Conservation (phyloP, 192 early-diverging fungal species). For the Gigaspora rosea region DNA sequence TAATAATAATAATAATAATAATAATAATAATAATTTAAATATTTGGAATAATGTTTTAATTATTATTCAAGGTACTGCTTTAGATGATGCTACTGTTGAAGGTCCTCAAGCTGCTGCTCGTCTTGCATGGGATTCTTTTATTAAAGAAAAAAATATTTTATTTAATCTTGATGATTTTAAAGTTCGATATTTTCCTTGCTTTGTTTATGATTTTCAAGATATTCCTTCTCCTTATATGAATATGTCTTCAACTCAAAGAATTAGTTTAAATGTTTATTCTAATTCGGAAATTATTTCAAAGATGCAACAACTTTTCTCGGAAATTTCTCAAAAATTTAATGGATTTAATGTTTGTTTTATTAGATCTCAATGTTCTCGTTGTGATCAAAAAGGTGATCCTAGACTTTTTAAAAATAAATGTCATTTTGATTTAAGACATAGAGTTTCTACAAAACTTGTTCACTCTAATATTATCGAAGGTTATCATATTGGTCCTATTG, state of each 20-base stretch:
- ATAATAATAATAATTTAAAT: neutral
- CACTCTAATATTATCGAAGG: neutral
- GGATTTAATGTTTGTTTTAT: neutral
- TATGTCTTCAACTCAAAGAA: no score
- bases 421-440: neutral
- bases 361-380: neutral
- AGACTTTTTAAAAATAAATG: neutral
- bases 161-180: no score
- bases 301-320: neutral
- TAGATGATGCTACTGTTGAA: neutral
- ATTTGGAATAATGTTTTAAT: slow-evolving; percentile 1
- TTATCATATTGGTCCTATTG: neutral
- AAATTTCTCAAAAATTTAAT: neutral
- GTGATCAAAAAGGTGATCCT: neutral
- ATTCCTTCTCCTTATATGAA: no score
- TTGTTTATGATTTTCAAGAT: no score
- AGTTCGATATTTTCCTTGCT: no score
- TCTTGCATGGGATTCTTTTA: neutral
- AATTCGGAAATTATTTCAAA: neutral
- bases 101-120: neutral
- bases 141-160: neutral
- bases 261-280: neutral
- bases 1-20: no score
- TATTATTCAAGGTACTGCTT: slow-evolving; percentile 2
- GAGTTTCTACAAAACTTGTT: neutral